Base-by-base conservation (phyloP, 2,329 filamentous ascomycete species). In the Trichoderma breve region DNA sequence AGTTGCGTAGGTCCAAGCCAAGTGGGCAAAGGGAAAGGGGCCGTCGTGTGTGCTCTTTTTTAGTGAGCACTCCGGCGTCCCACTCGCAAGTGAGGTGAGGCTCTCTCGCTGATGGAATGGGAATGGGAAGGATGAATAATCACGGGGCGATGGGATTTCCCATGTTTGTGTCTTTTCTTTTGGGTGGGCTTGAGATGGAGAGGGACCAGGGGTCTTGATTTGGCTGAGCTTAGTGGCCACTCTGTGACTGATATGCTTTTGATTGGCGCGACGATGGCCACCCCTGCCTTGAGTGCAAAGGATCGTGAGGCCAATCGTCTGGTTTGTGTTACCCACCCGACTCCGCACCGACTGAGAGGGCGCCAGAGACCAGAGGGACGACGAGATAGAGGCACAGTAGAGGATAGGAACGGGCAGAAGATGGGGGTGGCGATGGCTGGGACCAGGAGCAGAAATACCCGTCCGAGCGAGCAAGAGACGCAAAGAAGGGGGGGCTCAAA, bases 121-220 rank as follows among this genome's bases (percentile, higher is more conserved):
- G 51, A 34, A 34, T 34, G 57, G 18, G 18, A n/a, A 69, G 47
- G 70, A 72, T 72, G 70, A 69, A 72, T 72, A 72, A 72, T 72
- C 70, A 69, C 55, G 39, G 70, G 26, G 30, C 28, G 47, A 60
- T 53, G 61, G 34, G 69, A 32, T 57, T 65, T 66, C 69, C 57
- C 51, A 58, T 71, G 61, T 51, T 24, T 71, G 60, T 34, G 9
- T 64, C 51, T 36, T 28, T 32, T 64, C 34, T 36, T 28, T 63
- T 65, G 69, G 69, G 60, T 55, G 68, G 68, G 68, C 30, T 55
- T 36, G 43, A 15, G 61, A 21, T n/a, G 47, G 62, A n/a, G 53
- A 43, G 28, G 43, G 36, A 63, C n/a, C 36, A 65, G 61, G 69
- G 69, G 60, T 26, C 15, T 21, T 71, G 69, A 71, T 58, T 65